Evolutionary conservation across 495 filamentous ascomycete species (phyloP).

Genomic region (Lepidopterella palustris): DNA sequence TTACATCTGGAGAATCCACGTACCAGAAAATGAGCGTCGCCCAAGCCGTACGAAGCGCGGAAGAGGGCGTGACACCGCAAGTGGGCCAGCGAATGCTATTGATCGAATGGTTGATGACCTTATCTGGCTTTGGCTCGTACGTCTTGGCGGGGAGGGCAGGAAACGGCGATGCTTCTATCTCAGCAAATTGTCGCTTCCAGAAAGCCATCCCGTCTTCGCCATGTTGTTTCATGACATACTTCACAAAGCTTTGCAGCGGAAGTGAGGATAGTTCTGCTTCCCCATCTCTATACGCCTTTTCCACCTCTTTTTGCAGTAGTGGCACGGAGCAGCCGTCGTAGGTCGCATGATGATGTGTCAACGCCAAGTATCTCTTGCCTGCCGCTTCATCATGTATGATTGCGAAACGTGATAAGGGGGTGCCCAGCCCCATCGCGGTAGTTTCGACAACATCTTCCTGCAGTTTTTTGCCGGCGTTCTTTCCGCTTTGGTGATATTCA

Average conservation of each 20-base stretch:
- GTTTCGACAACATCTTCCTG: conserved; percentile 11
- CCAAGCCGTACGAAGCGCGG: conserved; percentile 51
- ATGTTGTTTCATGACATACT: conserved; percentile 15
- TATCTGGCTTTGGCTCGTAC: conserved; percentile 1
- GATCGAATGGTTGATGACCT: conserved; percentile 9
- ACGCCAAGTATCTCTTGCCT: conserved; percentile 27
- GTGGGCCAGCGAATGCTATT: conserved; percentile 5
- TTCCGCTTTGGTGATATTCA: conserved; percentile 12
- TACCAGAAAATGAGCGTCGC: conserved; percentile 44
- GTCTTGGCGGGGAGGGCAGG: not conserved
- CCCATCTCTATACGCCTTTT: conserved; percentile 21
- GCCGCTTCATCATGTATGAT: not conserved
- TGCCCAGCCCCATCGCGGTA: not conserved
- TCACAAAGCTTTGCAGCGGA: conserved; percentile 27
- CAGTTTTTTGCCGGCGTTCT: not conserved
- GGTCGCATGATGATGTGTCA: conserved; percentile 33
- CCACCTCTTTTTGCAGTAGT: conserved; percentile 16
- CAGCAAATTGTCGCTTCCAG: not conserved
- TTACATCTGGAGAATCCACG: conserved; percentile 27
- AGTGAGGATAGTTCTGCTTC: conserved; percentile 5
- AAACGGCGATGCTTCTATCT: not conserved
- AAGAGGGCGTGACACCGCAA: conserved; percentile 40
- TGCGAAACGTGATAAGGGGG: not conserved
- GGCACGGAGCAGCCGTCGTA: conserved; percentile 33
- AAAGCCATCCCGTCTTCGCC: not conserved